Percentiles rank a stretch among this genome's conserved stretches.
Conservation (phyloP, 805 yeast species). For the Teunomyces tritomae region DNA sequence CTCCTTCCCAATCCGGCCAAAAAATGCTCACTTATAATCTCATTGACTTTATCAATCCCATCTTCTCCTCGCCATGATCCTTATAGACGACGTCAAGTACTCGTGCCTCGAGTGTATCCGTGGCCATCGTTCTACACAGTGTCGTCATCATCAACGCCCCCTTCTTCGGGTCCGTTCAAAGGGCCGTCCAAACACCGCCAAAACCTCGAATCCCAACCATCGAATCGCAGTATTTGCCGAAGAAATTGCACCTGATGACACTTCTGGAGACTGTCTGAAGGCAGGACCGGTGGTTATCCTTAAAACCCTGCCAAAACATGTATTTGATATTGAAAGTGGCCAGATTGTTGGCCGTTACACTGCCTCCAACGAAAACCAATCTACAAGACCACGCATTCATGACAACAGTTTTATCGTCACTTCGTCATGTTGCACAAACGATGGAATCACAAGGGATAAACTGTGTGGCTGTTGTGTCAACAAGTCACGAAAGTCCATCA, state of each 20-base stretch:
- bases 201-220: slow-evolving; percentile 47
- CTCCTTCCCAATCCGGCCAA: neutral
- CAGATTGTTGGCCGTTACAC: slow-evolving; percentile 39
- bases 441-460: slow-evolving; percentile 18
- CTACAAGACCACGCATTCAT: slow-evolving; percentile 19
- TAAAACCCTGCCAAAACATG: slow-evolving; percentile 38
- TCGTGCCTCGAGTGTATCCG: slow-evolving; percentile 86
- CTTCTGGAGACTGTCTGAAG: slow-evolving; percentile 3
- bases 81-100: slow-evolving; percentile 75
- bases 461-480: slow-evolving; percentile 31
- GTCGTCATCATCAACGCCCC: slow-evolving; percentile 78
- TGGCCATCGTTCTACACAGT: slow-evolving; percentile 87
- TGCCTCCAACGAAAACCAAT: slow-evolving; percentile 12
- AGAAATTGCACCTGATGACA: slow-evolving; percentile 17
- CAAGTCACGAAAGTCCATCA: slow-evolving; percentile 25
- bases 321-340: slow-evolving; percentile 36
- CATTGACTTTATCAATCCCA: neutral
- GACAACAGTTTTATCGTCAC: slow-evolving; percentile 34
- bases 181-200: slow-evolving; percentile 75
- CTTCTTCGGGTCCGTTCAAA: slow-evolving; percentile 84
- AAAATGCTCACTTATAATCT: neutral
- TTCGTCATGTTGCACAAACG: slow-evolving; percentile 30
- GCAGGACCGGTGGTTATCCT: slow-evolving; percentile 30
- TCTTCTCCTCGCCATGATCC: slow-evolving; percentile 50
- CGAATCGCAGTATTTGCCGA: slow-evolving; percentile 61